A percentile compares a stretch with the other conserved stretches of the same genome.
Conservation (phyloP, 2,329 filamentous ascomycete genomes). For the Chrysosporium keratinophilum region DNA sequence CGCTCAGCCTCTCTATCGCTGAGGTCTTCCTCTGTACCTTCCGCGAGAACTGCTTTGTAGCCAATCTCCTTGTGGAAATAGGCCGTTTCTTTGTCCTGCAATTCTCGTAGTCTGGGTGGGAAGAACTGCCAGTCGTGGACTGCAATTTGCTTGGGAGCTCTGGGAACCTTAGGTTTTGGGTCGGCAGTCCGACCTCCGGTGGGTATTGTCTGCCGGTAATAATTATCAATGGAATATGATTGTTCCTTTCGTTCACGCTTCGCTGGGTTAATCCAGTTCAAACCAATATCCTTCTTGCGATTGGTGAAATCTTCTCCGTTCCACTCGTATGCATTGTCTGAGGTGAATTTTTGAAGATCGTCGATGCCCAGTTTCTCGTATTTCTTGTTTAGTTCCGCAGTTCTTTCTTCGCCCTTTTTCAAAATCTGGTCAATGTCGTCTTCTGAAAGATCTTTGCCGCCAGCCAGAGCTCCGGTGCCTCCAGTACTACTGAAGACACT, state of each 20-base stretch:
- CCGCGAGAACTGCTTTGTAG: constrained; percentile 82
- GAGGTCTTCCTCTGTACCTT: constrained; percentile 78
- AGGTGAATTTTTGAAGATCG: constrained; percentile 94
- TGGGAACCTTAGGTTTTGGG: constrained; percentile 87
- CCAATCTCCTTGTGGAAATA: constrained; percentile 93
- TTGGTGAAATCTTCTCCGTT: constrained; percentile 93
- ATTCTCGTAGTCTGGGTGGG: constrained; percentile 66
- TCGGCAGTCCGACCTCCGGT: constrained; percentile 70
- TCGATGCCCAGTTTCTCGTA: constrained; percentile 97
- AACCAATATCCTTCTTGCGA: constrained; percentile 80
- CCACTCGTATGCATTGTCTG: constrained; percentile 97
- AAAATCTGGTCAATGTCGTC: constrained; percentile 87
- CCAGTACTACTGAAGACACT: constrained; percentile 75
- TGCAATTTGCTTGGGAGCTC: constrained; percentile 80
- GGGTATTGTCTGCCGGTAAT: constrained; percentile 84
- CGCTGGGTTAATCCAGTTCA: constrained; percentile 95
- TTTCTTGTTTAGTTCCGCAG: constrained; percentile 78
- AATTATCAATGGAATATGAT: constrained; percentile 97
- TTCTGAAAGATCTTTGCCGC: constrained; percentile 59
- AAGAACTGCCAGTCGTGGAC: constrained; percentile 99
- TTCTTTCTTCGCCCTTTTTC: constrained; percentile 74
- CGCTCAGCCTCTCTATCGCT: constrained; percentile 80
- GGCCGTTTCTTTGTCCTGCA: constrained; percentile 94
- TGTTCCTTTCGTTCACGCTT: constrained; percentile 98
- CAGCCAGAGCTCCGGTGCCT: constrained; percentile 49